Conservation (phyloP, 2,329 filamentous ascomycete species). For the Alternaria solani region DNA sequence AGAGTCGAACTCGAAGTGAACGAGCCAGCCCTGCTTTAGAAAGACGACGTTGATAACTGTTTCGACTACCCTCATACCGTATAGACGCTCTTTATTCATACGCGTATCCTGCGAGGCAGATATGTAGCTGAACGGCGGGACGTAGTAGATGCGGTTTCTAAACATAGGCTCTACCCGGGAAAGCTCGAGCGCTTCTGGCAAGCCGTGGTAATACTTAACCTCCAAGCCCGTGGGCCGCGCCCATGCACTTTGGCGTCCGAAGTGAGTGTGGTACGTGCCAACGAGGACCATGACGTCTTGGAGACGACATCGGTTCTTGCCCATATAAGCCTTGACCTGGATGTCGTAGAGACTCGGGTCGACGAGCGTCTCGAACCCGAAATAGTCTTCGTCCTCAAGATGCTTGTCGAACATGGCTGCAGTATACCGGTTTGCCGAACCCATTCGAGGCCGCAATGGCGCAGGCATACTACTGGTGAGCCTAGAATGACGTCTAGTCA, state of each 20-base stretch:
- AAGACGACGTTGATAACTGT: neutral
- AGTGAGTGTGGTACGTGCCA: neutral
- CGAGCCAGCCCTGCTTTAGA: neutral
- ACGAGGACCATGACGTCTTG: neutral
- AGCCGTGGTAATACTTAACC: neutral
- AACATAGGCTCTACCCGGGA: neutral
- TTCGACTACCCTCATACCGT: neutral
- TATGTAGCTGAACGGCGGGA: neutral
- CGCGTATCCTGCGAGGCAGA: neutral
- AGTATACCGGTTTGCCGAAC: neutral
- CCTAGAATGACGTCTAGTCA: neutral
- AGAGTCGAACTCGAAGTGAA: neutral
- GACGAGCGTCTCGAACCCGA: neutral
- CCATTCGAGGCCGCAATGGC: neutral
- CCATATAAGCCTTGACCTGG: neutral
- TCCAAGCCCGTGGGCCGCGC: neutral
- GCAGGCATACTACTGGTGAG: neutral
- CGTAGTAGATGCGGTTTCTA: neutral
- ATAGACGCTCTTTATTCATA: neutral
- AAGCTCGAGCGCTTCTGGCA: neutral
- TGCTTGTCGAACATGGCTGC: neutral
- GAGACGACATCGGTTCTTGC: neutral
- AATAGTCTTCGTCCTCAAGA: neutral
- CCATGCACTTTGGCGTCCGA: neutral
- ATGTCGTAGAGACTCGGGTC: neutral